These are phyloP conservation scores for Dendrocalamus sinicus DNA, from an alignment of 176 grass and related monocot species.

Conservation along the genomic window DNA sequence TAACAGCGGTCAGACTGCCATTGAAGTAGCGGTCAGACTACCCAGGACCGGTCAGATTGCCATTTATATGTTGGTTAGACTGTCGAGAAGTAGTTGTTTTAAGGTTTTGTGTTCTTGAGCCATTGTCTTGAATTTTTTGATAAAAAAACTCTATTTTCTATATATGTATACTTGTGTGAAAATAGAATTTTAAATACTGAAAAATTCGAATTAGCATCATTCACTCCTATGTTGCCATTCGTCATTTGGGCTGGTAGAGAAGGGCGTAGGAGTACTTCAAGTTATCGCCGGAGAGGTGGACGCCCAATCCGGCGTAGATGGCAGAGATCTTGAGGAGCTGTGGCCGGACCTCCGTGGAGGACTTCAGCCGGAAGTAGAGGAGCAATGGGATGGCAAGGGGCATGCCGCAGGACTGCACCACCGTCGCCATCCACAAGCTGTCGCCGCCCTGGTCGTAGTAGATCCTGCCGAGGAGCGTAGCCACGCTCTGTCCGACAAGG, in stretches of 20 bases:
- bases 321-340: slow-evolving; percentile 41
- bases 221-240: too few relatives aligned
- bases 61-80: too few relatives aligned
- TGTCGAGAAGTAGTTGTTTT: too few relatives aligned
- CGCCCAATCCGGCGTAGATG: slow-evolving; percentile 56
- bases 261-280: slow-evolving; percentile 78
- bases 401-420: slow-evolving; percentile 62
- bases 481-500: slow-evolving; percentile 51
- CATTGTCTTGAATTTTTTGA: too few relatives aligned
- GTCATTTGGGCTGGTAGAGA: slow-evolving; percentile 52
- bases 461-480: slow-evolving; percentile 53
- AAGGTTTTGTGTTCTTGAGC: too few relatives aligned
- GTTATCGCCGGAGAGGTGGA: slow-evolving; percentile 63
- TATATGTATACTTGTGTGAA: too few relatives aligned
- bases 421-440: slow-evolving; percentile 54
- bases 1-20: too few relatives aligned
- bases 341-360: slow-evolving; percentile 1
- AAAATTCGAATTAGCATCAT: too few relatives aligned
- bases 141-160: too few relatives aligned
- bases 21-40: too few relatives aligned
- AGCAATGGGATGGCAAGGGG: slow-evolving; percentile 48
- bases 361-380: slow-evolving; percentile 38
- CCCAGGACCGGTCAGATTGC: too few relatives aligned
- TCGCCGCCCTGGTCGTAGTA: slow-evolving; percentile 62
- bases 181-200: too few relatives aligned